A percentile compares a stretch with the other conserved stretches of the same genome.
These are phyloP conservation scores for Inga laurina DNA, from an alignment of 306 rosid genomes.

Conservation along the genomic window DNA sequence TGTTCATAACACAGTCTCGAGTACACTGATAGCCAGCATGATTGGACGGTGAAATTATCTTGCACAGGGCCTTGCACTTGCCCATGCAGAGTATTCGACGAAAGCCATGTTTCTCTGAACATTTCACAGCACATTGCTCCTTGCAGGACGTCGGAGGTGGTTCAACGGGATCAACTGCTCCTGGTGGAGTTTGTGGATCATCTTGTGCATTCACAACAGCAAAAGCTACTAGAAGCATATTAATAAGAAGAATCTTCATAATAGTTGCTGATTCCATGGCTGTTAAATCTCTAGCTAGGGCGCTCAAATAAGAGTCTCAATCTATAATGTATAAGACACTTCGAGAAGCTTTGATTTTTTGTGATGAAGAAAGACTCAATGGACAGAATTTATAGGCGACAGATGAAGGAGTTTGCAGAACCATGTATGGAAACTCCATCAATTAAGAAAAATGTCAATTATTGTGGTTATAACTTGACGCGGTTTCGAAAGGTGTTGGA, in stretches of 20 bases:
- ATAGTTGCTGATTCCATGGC: not conserved
- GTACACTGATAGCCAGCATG: not conserved
- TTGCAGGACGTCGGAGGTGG: not conserved
- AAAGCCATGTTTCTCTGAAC: not conserved
- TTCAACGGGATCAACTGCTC: not conserved
- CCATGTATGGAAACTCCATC: not conserved
- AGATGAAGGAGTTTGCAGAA: not conserved
- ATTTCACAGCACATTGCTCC: not conserved
- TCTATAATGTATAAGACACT: not conserved
- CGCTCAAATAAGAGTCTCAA: not conserved
- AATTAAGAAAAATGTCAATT: not conserved
- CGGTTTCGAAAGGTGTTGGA: not conserved
- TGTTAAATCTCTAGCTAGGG: not conserved
- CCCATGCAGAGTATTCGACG: conserved; percentile 3
- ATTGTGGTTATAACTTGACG: no score
- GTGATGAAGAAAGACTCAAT: not conserved
- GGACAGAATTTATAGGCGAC: not conserved
- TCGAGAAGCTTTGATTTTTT: not conserved
- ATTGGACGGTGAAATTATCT: not conserved
- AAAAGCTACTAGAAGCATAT: not conserved
- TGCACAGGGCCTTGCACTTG: conserved; percentile 2
- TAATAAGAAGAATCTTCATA: not conserved
- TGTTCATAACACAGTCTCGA: not conserved
- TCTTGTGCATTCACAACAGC: not conserved
- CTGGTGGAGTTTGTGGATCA: not conserved